These are phyloP conservation scores for Botrytis pseudocinerea DNA, from an alignment of 2,329 filamentous ascomycete genomes.

Conservation along the genomic window DNA sequence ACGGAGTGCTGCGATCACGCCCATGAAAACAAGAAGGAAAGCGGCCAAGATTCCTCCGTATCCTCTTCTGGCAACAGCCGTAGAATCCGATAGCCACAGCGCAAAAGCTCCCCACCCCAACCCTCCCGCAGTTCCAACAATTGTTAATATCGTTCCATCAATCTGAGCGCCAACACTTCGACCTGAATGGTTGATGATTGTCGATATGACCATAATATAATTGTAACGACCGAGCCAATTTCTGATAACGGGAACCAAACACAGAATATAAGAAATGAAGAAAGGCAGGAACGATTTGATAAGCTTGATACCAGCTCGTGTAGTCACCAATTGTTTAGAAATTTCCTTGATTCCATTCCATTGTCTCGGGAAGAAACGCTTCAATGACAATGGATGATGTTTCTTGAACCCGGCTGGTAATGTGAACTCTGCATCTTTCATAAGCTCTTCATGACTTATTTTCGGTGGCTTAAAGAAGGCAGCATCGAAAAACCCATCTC, in stretches of 20 bases:
- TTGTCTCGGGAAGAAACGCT: constrained; percentile 51
- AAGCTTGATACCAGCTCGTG: constrained; percentile 53
- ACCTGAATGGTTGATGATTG: constrained; percentile 59
- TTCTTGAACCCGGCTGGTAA: constrained; percentile 51
- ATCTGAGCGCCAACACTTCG: constrained; percentile 57
- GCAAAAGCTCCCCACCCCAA: constrained; percentile 57
- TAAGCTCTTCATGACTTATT: constrained; percentile 44
- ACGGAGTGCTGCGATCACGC: constrained; percentile 52
- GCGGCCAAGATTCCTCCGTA: constrained; percentile 57
- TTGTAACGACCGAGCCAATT: constrained; percentile 54
- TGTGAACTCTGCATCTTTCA: constrained; percentile 46
- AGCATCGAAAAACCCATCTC: constrained; percentile 49
- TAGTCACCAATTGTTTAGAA: constrained; percentile 47
- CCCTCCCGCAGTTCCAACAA: constrained; percentile 54
- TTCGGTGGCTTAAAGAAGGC: constrained; percentile 46
- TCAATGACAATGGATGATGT: constrained; percentile 49
- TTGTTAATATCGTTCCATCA: constrained; percentile 55
- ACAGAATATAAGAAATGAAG: constrained; percentile 56
- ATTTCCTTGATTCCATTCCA: constrained; percentile 48
- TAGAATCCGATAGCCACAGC: constrained; percentile 55
- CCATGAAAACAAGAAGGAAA: constrained; percentile 57
- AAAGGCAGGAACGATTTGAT: constrained; percentile 57
- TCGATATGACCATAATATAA: constrained; percentile 58
- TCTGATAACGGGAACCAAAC: constrained; percentile 51
- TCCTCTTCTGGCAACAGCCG: constrained; percentile 47